These are phyloP conservation scores for Rhizopogon vinicolor DNA, from an alignment of 768 basidiomycete genomes.

Conservation along the genomic window DNA sequence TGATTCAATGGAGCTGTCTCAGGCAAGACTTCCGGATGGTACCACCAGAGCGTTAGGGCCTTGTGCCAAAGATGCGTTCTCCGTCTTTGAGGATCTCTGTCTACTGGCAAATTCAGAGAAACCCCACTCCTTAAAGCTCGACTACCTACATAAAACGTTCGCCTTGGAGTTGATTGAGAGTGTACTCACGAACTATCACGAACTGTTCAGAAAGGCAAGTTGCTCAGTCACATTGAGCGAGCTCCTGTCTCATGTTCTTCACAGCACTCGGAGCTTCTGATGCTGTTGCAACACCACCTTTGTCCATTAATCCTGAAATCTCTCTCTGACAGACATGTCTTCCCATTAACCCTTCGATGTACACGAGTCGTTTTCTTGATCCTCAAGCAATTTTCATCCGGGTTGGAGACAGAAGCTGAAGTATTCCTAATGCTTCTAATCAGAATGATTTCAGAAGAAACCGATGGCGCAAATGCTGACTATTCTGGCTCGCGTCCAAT, in stretches of 20 bases:
- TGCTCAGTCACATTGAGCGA: neutral
- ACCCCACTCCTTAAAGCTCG: slow-evolving; percentile 77
- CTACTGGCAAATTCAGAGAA: slow-evolving; percentile 79
- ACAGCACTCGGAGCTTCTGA: slow-evolving; percentile 78
- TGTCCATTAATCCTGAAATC: slow-evolving; percentile 87
- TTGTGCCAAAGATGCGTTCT: slow-evolving; percentile 79
- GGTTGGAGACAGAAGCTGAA: slow-evolving; percentile 80
- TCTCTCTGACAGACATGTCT: slow-evolving; percentile 75
- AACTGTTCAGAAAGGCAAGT: slow-evolving; percentile 74
- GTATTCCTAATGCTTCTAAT: slow-evolving; percentile 79
- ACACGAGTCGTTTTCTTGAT: slow-evolving; percentile 92
- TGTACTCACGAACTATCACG: slow-evolving; percentile 88
- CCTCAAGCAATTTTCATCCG: slow-evolving; percentile 82
- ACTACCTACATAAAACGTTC: slow-evolving; percentile 86
- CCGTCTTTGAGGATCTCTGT: slow-evolving; percentile 91
- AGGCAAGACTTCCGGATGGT: slow-evolving; percentile 65
- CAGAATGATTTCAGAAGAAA: slow-evolving; percentile 55
- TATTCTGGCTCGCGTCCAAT: slow-evolving; percentile 42
- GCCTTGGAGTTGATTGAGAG: slow-evolving; percentile 97
- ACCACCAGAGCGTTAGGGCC: slow-evolving; percentile 58
- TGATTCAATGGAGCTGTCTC: slow-evolving; percentile 16
- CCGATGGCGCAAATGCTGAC: slow-evolving; percentile 23
- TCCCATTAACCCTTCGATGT: slow-evolving; percentile 86
- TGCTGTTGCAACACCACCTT: slow-evolving; percentile 86
- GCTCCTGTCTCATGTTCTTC: slow-evolving; percentile 1